Evolutionary conservation across 352 stramenopile genomes (phyloP), one percentile per base, ranked within the genome.

Genomic region (Phytophthora kernoviae): DNA sequence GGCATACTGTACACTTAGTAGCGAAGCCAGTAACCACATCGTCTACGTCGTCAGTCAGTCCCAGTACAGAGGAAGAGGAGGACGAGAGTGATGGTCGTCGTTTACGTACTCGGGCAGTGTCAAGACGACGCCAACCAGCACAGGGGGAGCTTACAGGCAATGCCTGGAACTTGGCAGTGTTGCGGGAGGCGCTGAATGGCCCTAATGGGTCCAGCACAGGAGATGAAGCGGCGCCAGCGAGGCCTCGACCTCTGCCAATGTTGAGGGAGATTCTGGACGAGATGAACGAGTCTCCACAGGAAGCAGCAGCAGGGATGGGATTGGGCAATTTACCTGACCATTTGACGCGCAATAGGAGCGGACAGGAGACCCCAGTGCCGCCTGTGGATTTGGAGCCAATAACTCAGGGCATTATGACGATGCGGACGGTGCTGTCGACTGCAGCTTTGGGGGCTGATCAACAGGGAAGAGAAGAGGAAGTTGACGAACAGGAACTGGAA

Each of bases 1-100:
- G 91, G 10, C 91, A 97, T 58, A 98, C 83, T n/a, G 70, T 98
- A 22, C 93, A 98, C 48, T 68, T 97, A 40, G 88, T 98, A n/a
- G 73, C 86, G 24, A 91, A 89, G 47, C 78, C 75, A 5, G 27
- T 24, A 10, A 30, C 49, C 24, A 15, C 47, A 0, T 6, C 46
- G 2, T 14, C 32, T 17, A 40, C 64, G n/a, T 22, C 58, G 0
- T 30, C 36, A 7, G 15, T 58, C 1, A 68, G 12, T 12, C 18
- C 30, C 22, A 18, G 10, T 33, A 54, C 51, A 22, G 27, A 47
- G 15, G 18, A 52, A 20, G 41, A 47, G 11, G 9, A 30, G 12
- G 24, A 37, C 11, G 18, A 24, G 17, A 30, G 24, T 30, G 24
- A 30, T 30, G 24, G 24, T 30, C 24, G 24, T 30, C 24, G 24